Conservation (phyloP, 345 rosid genomes). For the Ceriops tagal region DNA sequence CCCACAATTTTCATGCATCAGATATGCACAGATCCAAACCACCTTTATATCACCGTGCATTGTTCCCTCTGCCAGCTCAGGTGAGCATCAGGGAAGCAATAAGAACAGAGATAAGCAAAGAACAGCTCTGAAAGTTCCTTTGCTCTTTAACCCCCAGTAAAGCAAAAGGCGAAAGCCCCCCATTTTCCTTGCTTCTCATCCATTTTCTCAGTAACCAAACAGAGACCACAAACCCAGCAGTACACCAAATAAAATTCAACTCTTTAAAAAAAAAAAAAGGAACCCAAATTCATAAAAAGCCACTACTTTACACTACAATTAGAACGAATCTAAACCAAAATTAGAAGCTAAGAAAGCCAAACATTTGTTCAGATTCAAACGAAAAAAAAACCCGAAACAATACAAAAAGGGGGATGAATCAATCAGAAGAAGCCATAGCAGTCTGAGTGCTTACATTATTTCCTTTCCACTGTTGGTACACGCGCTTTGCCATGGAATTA, state of each 20-base stretch:
- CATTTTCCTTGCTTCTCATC: slow-evolving; percentile 1
- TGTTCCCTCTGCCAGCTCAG: too few species aligned
- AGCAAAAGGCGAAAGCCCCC: background rate
- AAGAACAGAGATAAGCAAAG: too few species aligned
- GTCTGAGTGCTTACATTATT: slow-evolving; percentile 58
- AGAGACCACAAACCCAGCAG: slow-evolving; percentile 1
- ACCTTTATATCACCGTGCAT: too few species aligned
- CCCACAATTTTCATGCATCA: too few species aligned
- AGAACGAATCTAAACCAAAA: slow-evolving; percentile 18
- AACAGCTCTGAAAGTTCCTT: too few species aligned
- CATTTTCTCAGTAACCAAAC: slow-evolving; percentile 16
- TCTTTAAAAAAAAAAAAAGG: background rate
- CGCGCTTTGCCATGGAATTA: slow-evolving; percentile 71
- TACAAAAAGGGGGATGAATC: background rate
- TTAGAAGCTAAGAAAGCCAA: slow-evolving; percentile 17
- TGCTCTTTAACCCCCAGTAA: too few species aligned
- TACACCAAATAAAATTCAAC: background rate
- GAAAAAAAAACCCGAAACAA: slow-evolving; percentile 4
- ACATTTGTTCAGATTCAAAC: slow-evolving; percentile 3
- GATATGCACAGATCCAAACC: too few species aligned
- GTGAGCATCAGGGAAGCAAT: too few species aligned
- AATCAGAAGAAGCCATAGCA: background rate
- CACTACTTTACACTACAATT: slow-evolving; percentile 9
- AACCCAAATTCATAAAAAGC: slow-evolving; percentile 5
- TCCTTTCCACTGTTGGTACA: slow-evolving; percentile 86